phyloP scores from a whole-genome alignment of 345 rosid genomes.

The Tarenaya hassleriana region DNA sequence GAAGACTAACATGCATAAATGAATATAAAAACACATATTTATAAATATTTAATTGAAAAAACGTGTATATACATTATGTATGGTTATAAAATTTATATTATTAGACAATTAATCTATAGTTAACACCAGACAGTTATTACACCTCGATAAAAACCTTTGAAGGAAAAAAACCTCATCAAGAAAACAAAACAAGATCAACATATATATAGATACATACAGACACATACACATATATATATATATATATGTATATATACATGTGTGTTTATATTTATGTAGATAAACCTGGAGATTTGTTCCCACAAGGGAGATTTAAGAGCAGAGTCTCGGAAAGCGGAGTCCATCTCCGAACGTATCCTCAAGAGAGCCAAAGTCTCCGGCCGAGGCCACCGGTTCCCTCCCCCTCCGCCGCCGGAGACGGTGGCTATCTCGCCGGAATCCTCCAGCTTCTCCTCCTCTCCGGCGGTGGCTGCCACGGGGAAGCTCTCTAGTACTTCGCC shows the following conservation, averaged over 20 bases:
- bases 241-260: too few relatives aligned
- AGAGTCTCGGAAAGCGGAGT: constrained; percentile 59
- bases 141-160: too few relatives aligned
- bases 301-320: constrained; percentile 60
- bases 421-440: constrained; percentile 33
- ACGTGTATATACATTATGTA: neutral
- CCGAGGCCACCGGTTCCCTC: constrained; percentile 81
- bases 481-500: constrained; percentile 26
- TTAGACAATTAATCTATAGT: neutral
- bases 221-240: too few relatives aligned
- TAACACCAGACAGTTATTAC: too few relatives aligned
- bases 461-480: constrained; percentile 27
- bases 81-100: too few relatives aligned
- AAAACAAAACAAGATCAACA: neutral
- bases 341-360: constrained; percentile 72
- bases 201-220: neutral
- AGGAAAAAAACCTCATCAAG: neutral
- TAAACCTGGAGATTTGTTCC: constrained; percentile 64
- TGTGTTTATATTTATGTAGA: neutral
- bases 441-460: constrained; percentile 45
- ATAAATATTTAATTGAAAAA: neutral
- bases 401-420: constrained; percentile 26
- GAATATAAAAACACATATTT: neutral
- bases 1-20: neutral
- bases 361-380: constrained; percentile 68